A percentile compares a stretch with the other conserved stretches of the same genome.
Conservation (phyloP, 495 filamentous ascomycete genomes). For the Hyaloscypha variabilis region DNA sequence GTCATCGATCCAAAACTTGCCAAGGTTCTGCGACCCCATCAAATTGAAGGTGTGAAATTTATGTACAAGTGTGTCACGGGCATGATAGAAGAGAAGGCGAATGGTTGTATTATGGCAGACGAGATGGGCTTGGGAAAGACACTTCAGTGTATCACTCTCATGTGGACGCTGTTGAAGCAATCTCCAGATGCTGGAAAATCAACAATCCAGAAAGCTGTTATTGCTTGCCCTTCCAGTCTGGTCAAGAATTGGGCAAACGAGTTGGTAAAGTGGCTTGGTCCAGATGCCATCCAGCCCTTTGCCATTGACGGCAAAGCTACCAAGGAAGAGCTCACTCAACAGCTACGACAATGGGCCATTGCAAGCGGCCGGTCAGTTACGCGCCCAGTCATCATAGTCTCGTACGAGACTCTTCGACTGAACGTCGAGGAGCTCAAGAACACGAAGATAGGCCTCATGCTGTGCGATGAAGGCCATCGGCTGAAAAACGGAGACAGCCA, state of each 20-base stretch:
- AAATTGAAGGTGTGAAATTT: constrained; percentile 98
- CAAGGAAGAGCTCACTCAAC: constrained; percentile 86
- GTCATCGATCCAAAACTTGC: constrained; percentile 93
- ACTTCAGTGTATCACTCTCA: constrained; percentile 65
- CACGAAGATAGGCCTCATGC: constrained; percentile 85
- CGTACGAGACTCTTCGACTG: constrained; percentile 92
- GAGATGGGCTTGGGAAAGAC: constrained; percentile 99
- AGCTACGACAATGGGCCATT: constrained; percentile 94
- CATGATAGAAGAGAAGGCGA: constrained; percentile 88
- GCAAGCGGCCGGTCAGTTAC: constrained; percentile 87
- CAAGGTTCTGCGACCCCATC: constrained; percentile 94
- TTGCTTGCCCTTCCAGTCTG: constrained; percentile 96
- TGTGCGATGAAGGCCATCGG: constrained; percentile 99
- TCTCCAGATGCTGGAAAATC: constrained; percentile 91
- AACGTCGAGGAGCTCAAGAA: constrained; percentile 88
- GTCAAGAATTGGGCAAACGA: constrained; percentile 99
- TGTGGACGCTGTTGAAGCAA: constrained; percentile 97
- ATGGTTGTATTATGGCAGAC: constrained; percentile 99
- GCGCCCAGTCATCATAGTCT: constrained; percentile 97
- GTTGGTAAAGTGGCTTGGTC: constrained; percentile 90
- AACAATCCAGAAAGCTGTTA: constrained; percentile 96
- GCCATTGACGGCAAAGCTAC: constrained; percentile 96
- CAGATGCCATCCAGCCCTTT: constrained; percentile 89
- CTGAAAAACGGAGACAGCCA: constrained; percentile 97
- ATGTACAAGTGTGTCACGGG: constrained; percentile 93